phyloP scores from a whole-genome alignment of 805 yeast species.

The Metschnikowia matae region DNA sequence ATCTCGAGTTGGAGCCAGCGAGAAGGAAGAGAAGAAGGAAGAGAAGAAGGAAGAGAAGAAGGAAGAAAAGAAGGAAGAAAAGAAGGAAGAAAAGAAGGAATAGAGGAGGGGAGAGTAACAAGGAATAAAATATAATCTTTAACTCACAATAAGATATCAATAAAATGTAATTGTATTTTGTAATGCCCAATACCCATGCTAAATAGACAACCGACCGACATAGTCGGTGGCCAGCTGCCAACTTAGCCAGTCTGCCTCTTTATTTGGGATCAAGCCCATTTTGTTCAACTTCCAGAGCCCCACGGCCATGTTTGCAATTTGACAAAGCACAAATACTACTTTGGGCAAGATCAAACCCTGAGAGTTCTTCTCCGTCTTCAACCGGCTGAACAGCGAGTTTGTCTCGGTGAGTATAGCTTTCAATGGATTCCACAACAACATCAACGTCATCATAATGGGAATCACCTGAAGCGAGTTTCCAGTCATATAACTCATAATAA shows the following conservation, averaged over 20 bases:
- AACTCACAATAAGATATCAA: no score
- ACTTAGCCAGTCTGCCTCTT: slow-evolving; percentile 84
- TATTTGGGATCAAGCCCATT: slow-evolving; percentile 91
- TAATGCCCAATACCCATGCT: background rate
- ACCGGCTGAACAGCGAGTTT: slow-evolving; percentile 49
- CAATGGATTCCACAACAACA: slow-evolving; percentile 74
- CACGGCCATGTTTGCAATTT: slow-evolving; percentile 55
- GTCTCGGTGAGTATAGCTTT: slow-evolving; percentile 62
- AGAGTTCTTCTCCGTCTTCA: slow-evolving; percentile 36
- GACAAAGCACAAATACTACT: slow-evolving; percentile 44
- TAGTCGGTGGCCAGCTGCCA: slow-evolving; percentile 54
- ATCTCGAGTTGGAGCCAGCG: slow-evolving; percentile 12
- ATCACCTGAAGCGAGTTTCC: slow-evolving; percentile 87
- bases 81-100: background rate
- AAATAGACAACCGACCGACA: slow-evolving; percentile 8
- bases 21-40: background rate
- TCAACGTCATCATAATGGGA: slow-evolving; percentile 84
- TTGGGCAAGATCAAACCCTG: slow-evolving; percentile 39
- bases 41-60: no score
- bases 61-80: background rate
- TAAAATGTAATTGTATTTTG: background rate
- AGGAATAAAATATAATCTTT: background rate
- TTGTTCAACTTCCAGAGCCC: slow-evolving; percentile 81
- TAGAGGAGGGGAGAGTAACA: background rate
- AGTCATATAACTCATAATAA: slow-evolving; percentile 87